Percentiles rank a stretch among this genome's conserved stretches.
These are phyloP conservation scores for Nitzschia putrida DNA, from an alignment of 108 stramenopile species.

Conservation along the genomic window DNA sequence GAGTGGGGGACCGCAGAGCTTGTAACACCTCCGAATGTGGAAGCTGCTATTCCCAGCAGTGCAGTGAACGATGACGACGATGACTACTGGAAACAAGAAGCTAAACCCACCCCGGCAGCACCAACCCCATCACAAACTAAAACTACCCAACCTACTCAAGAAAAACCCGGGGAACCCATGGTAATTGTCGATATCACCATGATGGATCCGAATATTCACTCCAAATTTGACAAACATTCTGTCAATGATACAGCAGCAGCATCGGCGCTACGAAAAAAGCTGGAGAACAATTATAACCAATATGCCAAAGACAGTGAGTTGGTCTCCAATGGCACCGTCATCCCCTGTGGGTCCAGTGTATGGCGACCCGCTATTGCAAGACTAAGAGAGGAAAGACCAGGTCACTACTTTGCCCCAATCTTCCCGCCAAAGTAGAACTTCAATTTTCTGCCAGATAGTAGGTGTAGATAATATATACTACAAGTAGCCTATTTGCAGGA, in stretches of 20 bases:
- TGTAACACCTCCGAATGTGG: constrained; percentile 18
- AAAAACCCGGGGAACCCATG: constrained; percentile 33
- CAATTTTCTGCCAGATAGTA: not conserved
- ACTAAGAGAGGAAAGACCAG: constrained; percentile 40
- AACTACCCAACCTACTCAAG: not conserved
- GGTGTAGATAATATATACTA: not conserved
- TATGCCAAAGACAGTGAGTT: constrained; percentile 38
- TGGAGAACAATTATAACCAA: constrained; percentile 34
- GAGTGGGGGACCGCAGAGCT: constrained; percentile 43
- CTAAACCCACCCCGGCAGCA: not conserved
- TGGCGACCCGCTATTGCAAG: constrained; percentile 44
- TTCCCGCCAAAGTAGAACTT: constrained; percentile 34
- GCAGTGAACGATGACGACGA: constrained; percentile 17
- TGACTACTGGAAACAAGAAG: constrained; percentile 28
- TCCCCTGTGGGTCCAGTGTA: constrained; percentile 43
- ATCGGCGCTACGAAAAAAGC: constrained; percentile 39
- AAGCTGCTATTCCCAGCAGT: not conserved
- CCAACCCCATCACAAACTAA: not conserved
- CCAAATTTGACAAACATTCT: constrained; percentile 42
- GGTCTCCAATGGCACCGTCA: constrained; percentile 36
- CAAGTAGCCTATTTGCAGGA: not conserved
- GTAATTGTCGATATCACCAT: constrained; percentile 47
- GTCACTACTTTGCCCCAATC: constrained; percentile 54
- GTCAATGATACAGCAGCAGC: constrained; percentile 46
- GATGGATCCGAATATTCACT: constrained; percentile 40